phyloP scores from a whole-genome alignment of 179 eudicot genomes.

The Sideroxylon spinosum region DNA sequence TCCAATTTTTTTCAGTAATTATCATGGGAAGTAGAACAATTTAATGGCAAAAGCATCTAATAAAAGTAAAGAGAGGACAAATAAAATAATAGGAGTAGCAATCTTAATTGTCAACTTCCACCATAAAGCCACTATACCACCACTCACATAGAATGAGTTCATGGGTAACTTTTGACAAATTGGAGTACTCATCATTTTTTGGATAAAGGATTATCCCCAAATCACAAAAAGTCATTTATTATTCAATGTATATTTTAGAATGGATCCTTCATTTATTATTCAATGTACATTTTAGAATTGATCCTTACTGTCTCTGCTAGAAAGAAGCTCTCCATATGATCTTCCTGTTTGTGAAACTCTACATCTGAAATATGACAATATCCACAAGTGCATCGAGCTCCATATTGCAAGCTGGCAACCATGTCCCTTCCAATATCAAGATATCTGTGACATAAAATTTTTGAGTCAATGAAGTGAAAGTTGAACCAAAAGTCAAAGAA shows the following conservation, averaged over 20 bases:
- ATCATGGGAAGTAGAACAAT: not conserved
- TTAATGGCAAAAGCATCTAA: not conserved
- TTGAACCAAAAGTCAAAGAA: not conserved
- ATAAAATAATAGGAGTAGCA: not conserved
- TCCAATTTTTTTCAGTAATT: not conserved
- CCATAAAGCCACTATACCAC: not conserved
- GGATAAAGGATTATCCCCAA: not conserved
- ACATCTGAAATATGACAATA: slow-evolving; percentile 97
- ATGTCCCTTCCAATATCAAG: slow-evolving; percentile 95
- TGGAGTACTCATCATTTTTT: not conserved
- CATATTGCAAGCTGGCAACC: slow-evolving; percentile 85
- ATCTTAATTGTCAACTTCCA: not conserved
- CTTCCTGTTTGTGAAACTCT: slow-evolving; percentile 93
- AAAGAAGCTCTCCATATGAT: slow-evolving; percentile 99
- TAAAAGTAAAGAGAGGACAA: not conserved
- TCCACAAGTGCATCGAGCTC: slow-evolving; percentile 94
- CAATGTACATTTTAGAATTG: not conserved
- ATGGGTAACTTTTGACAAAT: slow-evolving; percentile 1
- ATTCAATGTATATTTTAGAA: not conserved
- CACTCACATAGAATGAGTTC: not conserved
- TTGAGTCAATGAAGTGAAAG: not conserved
- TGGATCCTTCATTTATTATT: slow-evolving; percentile 18
- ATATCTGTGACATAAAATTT: slow-evolving; percentile 47
- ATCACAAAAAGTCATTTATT: not conserved
- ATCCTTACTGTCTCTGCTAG: slow-evolving; percentile 86